Evolutionary conservation across 2,329 filamentous ascomycete genomes (phyloP).

Genomic region (Colletotrichum tropicale): DNA sequence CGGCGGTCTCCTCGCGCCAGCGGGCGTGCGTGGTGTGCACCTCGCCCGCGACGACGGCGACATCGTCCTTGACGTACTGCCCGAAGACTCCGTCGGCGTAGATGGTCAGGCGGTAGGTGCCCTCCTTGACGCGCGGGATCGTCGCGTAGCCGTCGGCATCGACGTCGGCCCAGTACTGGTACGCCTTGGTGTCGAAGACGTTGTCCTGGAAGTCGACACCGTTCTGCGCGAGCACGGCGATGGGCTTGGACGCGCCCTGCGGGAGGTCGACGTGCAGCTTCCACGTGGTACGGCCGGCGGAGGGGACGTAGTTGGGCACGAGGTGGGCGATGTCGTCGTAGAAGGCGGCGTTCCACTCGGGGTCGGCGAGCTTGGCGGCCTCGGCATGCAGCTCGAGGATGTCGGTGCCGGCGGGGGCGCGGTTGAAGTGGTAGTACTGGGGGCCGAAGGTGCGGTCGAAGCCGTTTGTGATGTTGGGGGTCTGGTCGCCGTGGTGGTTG

Average conservation of each 20-base stretch:
- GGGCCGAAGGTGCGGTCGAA: conserved; percentile 68
- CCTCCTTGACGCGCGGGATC: conserved; percentile 57
- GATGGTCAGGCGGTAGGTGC: conserved; percentile 65
- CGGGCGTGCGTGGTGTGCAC: conserved; percentile 40
- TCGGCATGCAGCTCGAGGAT: conserved; percentile 57
- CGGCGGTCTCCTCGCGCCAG: conserved; percentile 61
- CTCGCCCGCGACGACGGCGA: conserved; percentile 44
- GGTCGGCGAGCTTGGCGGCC: conserved; percentile 54
- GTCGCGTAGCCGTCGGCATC: conserved; percentile 44
- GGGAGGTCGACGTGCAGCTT: conserved; percentile 57
- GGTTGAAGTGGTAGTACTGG: conserved; percentile 65
- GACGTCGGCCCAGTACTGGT: conserved; percentile 63
- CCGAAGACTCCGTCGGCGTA: conserved; percentile 69
- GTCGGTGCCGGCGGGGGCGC: conserved; percentile 47
- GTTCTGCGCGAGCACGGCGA: conserved; percentile 57
- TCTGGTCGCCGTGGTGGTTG: conserved; percentile 64
- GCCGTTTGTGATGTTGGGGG: conserved; percentile 64
- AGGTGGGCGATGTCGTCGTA: conserved; percentile 67
- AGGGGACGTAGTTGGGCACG: conserved; percentile 63
- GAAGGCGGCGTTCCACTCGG: conserved; percentile 62
- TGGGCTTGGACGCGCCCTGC: conserved; percentile 46
- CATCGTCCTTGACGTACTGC: conserved; percentile 57
- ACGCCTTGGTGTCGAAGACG: conserved; percentile 48
- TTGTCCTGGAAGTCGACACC: conserved; percentile 64
- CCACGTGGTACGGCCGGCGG: conserved; percentile 53